Conservation (phyloP, 495 filamentous ascomycete species). For the Penicillium soppii region DNA sequence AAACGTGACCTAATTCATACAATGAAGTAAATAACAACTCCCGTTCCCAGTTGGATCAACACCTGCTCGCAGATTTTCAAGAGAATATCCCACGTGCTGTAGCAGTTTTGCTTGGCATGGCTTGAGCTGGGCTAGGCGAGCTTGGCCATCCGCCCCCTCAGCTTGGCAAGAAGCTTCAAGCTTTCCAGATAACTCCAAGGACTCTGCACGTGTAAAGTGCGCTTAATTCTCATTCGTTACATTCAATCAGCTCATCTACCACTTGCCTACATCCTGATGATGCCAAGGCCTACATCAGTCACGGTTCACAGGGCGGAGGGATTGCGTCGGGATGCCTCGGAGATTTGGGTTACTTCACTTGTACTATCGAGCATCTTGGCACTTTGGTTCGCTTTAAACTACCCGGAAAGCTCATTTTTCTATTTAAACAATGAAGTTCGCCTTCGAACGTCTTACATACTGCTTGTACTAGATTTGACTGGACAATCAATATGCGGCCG, state of each 20-base stretch:
- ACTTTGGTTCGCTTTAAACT: neutral
- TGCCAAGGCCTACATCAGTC: neutral
- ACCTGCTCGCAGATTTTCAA: neutral
- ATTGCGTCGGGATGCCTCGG: neutral
- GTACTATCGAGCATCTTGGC: neutral
- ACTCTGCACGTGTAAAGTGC: slow-evolving; percentile 10
- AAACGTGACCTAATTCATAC: no score
- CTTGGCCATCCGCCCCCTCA: slow-evolving; percentile 5
- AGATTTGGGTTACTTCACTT: slow-evolving; percentile 1
- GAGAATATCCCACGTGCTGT: neutral
- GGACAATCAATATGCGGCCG: slow-evolving; percentile 24
- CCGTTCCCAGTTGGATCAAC: no score
- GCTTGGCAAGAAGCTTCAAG: slow-evolving; percentile 7
- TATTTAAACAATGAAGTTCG: neutral
- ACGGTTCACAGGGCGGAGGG: neutral
- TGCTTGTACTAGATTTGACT: neutral
- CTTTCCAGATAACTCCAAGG: slow-evolving; percentile 3
- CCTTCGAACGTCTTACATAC: neutral
- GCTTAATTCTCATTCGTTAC: slow-evolving; percentile 2
- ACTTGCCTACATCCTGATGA: neutral
- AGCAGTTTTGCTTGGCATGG: neutral
- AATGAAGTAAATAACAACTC: no score
- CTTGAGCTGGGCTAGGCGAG: neutral
- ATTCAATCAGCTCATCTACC: neutral
- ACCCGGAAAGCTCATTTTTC: neutral